Percentiles rank a stretch among this genome's conserved stretches.
Evolutionary conservation across 169 alveolate genomes (phyloP).

Genomic region (Eimeria maxima): DNA sequence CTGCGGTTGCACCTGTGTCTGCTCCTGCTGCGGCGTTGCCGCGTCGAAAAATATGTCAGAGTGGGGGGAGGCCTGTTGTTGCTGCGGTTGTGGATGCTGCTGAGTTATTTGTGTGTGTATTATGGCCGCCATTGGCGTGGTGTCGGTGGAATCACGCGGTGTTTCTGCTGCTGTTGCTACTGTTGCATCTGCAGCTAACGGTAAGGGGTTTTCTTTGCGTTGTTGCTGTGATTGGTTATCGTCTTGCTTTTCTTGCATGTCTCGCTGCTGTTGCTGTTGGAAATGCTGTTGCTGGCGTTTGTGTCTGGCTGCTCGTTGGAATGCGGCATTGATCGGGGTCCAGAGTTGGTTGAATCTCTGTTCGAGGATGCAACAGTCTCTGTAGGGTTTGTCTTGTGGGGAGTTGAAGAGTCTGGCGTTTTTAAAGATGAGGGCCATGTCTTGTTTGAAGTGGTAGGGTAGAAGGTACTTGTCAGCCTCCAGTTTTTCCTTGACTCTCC

Average conservation of each 20-base stretch:
- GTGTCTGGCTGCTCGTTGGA: conserved; percentile 65
- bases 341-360: conserved; percentile 73
- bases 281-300: background rate
- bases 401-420: conserved; percentile 74
- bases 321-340: conserved; percentile 72
- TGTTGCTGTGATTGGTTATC: background rate
- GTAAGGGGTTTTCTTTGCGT: background rate
- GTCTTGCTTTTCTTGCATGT: background rate
- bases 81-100: background rate
- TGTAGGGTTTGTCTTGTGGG: conserved; percentile 58
- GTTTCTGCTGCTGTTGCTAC: background rate
- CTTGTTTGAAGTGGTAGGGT: conserved; percentile 89
- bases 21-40: no score
- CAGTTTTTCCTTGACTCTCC: conserved; percentile 86
- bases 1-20: background rate
- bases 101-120: no score
- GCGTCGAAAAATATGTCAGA: no score
- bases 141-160: no score
- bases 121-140: background rate
- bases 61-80: no score
- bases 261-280: conserved; percentile 30
- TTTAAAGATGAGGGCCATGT: conserved; percentile 82
- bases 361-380: conserved; percentile 79
- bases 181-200: conserved; percentile 2
- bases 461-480: conserved; percentile 81